Conservation (phyloP, 2,329 filamentous ascomycete species). For the Apiospora saccharicola region DNA sequence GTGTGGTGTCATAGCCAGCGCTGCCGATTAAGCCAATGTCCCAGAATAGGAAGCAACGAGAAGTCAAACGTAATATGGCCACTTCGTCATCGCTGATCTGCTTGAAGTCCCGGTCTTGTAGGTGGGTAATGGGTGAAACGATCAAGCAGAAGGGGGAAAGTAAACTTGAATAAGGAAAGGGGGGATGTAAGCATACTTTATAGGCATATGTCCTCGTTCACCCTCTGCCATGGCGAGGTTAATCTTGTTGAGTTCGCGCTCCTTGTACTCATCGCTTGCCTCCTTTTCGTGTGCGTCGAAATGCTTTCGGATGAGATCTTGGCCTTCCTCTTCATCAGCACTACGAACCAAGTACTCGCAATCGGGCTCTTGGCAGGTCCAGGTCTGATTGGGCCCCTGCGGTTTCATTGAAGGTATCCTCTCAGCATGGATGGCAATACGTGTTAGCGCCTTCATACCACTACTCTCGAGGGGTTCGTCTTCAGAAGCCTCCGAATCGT, state of each 20-base stretch:
- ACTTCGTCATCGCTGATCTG: background rate
- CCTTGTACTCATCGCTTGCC: constrained; percentile 51
- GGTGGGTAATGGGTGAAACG: background rate
- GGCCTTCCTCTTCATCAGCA: constrained; percentile 62
- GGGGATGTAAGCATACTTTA: constrained; percentile 58
- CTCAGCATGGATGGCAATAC: constrained; percentile 57
- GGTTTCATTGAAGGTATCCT: constrained; percentile 56
- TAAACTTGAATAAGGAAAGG: constrained; percentile 40
- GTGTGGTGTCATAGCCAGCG: background rate
- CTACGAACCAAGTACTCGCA: constrained; percentile 71
- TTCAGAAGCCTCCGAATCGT: constrained; percentile 12
- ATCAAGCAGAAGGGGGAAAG: background rate
- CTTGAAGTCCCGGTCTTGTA: background rate
- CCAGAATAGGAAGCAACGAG: background rate
- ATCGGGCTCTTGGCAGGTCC: constrained; percentile 70
- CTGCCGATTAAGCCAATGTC: background rate
- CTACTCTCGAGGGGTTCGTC: constrained; percentile 25
- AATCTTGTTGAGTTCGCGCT: constrained; percentile 47
- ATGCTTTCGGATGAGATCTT: constrained; percentile 66
- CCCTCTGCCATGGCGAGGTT: constrained; percentile 62
- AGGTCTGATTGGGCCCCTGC: constrained; percentile 67
- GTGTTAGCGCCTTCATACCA: constrained; percentile 28
- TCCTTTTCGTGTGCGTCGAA: constrained; percentile 67
- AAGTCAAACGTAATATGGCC: background rate
- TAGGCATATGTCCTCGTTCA: constrained; percentile 61